Percentiles rank a stretch among this genome's conserved stretches.
phyloP scores from a whole-genome alignment of 2,329 filamentous ascomycete species.

The Trichophyton benhamiae region DNA sequence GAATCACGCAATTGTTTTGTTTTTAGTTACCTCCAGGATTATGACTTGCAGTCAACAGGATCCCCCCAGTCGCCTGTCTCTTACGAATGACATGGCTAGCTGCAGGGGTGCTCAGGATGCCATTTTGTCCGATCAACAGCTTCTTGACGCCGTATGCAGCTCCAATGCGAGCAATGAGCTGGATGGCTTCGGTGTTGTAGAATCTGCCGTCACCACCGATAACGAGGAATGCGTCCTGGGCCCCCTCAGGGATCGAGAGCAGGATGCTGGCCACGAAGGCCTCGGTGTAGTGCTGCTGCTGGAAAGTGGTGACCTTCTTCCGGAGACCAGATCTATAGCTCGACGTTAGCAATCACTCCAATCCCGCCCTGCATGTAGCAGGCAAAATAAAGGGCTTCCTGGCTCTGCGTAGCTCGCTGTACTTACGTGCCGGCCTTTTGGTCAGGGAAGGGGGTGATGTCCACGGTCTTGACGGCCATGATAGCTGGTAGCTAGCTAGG shows the following conservation, averaged over 20 bases:
- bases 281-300: conserved; percentile 90
- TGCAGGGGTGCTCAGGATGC: conserved; percentile 91
- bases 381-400: background rate
- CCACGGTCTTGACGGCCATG: conserved; percentile 70
- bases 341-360: background rate
- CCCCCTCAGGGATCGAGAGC: conserved; percentile 91
- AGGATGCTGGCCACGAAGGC: conserved; percentile 90
- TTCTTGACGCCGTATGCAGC: conserved; percentile 98
- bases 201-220: conserved; percentile 95
- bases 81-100: conserved; percentile 94
- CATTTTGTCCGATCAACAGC: conserved; percentile 87
- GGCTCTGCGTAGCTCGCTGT: background rate
- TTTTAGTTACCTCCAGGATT: conserved; percentile 70
- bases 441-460: conserved; percentile 76
- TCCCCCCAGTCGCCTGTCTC: conserved; percentile 88
- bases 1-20: conserved; percentile 21
- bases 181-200: conserved; percentile 94
- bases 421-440: conserved; percentile 98
- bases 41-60: conserved; percentile 91
- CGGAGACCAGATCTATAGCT: conserved; percentile 75
- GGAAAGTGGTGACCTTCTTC: conserved; percentile 98
- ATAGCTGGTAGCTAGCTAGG: conserved; percentile 18
- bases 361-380: background rate
- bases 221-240: conserved; percentile 75
- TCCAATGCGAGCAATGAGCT: conserved; percentile 93